Base-by-base conservation (phyloP, 2,329 filamentous ascomycete genomes). In the Colletotrichum theobromicola region DNA sequence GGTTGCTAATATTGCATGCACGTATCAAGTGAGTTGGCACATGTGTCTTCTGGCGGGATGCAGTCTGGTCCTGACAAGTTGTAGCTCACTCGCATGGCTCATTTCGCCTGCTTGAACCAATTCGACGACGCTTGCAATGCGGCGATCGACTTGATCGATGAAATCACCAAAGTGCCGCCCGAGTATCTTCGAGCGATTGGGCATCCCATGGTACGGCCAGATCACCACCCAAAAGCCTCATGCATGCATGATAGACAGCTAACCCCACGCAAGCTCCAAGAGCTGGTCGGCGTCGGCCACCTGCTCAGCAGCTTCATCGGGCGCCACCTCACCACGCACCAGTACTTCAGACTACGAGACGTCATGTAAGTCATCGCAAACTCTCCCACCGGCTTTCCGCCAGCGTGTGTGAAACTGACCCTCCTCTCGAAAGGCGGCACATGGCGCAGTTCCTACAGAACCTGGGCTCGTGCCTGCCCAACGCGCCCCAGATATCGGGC, bases 1-100 rank as follows among this genome's bases (percentile, higher is more conserved):
- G 66, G 81, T 83, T 1, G 83, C 82, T 64, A 84, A 84, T 50
- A 84, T 84, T 42, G 79, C 80, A 35, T 82, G 80, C 30, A 83
- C 80, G 10, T 78, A 84, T 26, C 80, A 82, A 57, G 76, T 77
- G n/a, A 46, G 74, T n/a, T 21, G 10, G 4, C 5, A 24, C 16
- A 28, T n/a, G n/a, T n/a, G 13, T 24, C 10, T 4, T 21, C n/a
- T 30, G 7, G 26, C 4, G n/a, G 13, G 13, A 18, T 18, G 15
- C 21, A 16, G 12, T 1, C 2, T 7, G 8, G 4, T 26, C 13
- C 37, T 73, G 6, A 72, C 26, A 24, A 10, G 21, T 15, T 13
- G 9, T 10, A 77, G 76, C 74, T 77, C 2, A 63, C 72, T 15
- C 67, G 74, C 4, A 77, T 77, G 66, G 75, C 76, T 2, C 72